These are phyloP conservation scores for Pythium biforme DNA, from an alignment of 352 stramenopile species.

Conservation along the genomic window DNA sequence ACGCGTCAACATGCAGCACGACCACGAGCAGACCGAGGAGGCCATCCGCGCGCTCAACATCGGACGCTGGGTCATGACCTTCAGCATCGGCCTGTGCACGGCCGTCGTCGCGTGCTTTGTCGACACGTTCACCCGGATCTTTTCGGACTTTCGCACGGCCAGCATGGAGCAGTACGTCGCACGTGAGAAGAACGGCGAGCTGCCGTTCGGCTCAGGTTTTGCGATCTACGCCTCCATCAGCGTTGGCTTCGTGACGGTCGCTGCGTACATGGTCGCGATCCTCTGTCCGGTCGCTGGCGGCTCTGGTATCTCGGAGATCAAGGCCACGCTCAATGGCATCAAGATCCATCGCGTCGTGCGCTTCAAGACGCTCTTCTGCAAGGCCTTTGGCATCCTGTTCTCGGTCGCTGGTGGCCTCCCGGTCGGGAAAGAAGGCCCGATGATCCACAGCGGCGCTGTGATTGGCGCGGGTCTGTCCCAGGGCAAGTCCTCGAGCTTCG, in stretches of 20 bases:
- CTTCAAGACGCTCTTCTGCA: slow-evolving; percentile 96
- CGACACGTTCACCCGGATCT: slow-evolving; percentile 86
- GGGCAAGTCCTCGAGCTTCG: slow-evolving; percentile 87
- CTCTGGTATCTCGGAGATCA: slow-evolving; percentile 98
- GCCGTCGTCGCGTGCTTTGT: slow-evolving; percentile 93
- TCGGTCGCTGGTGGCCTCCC: slow-evolving; percentile 73
- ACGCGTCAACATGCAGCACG: slow-evolving; percentile 84
- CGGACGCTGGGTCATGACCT: slow-evolving; percentile 94
- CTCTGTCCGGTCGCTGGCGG: slow-evolving; percentile 94
- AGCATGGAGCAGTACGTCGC: slow-evolving; percentile 87
- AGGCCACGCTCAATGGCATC: slow-evolving; percentile 98
- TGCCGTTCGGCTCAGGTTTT: slow-evolving; percentile 79
- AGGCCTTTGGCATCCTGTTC: slow-evolving; percentile 91
- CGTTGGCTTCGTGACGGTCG: slow-evolving; percentile 90
- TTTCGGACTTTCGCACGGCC: slow-evolving; percentile 88
- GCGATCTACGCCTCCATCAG: slow-evolving; percentile 91
- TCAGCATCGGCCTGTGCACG: slow-evolving; percentile 92
- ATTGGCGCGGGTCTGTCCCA: slow-evolving; percentile 96
- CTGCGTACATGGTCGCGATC: slow-evolving; percentile 90
- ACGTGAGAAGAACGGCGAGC: slow-evolving; percentile 41
- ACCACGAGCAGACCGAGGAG: slow-evolving; percentile 80
- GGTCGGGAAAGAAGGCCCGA: slow-evolving; percentile 88
- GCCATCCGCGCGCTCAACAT: slow-evolving; percentile 79
- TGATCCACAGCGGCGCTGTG: slow-evolving; percentile 90
- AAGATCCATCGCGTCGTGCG: slow-evolving; percentile 96